Base-by-base conservation (phyloP, 345 rosid genomes). In the Linum tenue region DNA sequence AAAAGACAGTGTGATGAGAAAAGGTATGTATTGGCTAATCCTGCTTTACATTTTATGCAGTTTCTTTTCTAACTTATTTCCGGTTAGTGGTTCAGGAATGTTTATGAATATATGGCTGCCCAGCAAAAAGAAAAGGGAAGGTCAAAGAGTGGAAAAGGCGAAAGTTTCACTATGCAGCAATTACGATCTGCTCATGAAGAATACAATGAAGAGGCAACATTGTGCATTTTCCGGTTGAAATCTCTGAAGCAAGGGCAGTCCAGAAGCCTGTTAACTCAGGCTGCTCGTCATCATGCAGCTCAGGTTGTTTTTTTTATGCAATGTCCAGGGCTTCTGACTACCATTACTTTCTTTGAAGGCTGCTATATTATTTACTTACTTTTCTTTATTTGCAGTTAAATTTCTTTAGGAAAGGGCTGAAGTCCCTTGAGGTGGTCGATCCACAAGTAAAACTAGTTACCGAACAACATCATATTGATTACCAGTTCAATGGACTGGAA, bases 1-100 rank as follows among this genome's bases (percentile, higher is more conserved):
- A 95, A 91, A 82, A 85, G 85, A 65, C 99, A 89, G 69, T 95
- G 99, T 35, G 94, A 95, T 59, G 98, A 85, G 69, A 95, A 95
- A 83, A 87, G 96, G 99, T 91, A 62, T 39, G 72, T 72, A 61
- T 44, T 58, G 41, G 15, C 59, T 36, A 55, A 35, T 51, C 36
- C 64, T 42, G 63, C 55, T 55, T 58, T 68, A 37, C 51, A 57
- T 76, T 56, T 62, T 16, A 31, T 73, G 68, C 62, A 56, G 16
- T 60, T 51, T 61, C 68, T 60, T 59, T 67, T 22, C 31, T 55
- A 81, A 63, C 53, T 48, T 6, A 12, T 15, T 48, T 3, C 53
- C 53, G 11, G 43, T 60, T 73, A 70, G 31, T 22, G 79, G 67
- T 71, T 69, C 91, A 95, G 99, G 82, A 73, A 72, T 66, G 81